Evolutionary conservation across 2,329 filamentous ascomycete species (phyloP).

Genomic region (Fusarium globosum): DNA sequence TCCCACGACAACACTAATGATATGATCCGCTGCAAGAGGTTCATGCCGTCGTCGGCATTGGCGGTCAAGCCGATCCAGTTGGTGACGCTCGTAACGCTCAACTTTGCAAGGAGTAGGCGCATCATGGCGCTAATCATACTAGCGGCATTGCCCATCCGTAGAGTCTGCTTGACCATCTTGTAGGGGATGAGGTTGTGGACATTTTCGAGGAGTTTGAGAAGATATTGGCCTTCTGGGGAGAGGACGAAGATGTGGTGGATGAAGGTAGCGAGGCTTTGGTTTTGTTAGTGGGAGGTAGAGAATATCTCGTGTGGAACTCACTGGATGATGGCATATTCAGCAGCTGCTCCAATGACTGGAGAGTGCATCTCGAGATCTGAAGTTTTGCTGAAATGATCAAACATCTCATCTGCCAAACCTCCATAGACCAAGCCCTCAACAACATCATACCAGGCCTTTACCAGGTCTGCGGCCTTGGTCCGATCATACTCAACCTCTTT

Average conservation of each 20-base stretch:
- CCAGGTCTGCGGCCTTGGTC: conserved; percentile 68
- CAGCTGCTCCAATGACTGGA: conserved; percentile 69
- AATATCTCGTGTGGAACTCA: conserved; percentile 53
- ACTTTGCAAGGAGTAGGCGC: conserved; percentile 78
- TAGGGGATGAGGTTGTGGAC: conserved; percentile 79
- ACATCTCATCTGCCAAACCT: conserved; percentile 72
- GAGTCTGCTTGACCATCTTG: conserved; percentile 75
- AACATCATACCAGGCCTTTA: conserved; percentile 73
- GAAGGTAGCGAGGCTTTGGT: conserved; percentile 73
- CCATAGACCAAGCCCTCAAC: conserved; percentile 76
- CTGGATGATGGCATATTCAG: conserved; percentile 77
- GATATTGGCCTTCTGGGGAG: conserved; percentile 79
- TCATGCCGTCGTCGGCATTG: conserved; percentile 81
- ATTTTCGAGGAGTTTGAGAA: conserved; percentile 77
- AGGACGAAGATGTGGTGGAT: conserved; percentile 78
- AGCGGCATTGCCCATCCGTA: conserved; percentile 81
- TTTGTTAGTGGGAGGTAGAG: conserved; percentile 27
- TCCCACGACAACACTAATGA: conserved; percentile 80
- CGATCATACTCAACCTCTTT: conserved; percentile 63
- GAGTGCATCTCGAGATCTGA: conserved; percentile 73
- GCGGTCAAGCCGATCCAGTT: conserved; percentile 83
- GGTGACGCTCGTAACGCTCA: conserved; percentile 77
- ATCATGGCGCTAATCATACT: conserved; percentile 84
- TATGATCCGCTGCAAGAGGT: conserved; percentile 81
- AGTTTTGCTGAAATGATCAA: conserved; percentile 69